phyloP scores from a whole-genome alignment of 129 eudicot species.

The Helichrysum umbraculigerum region DNA sequence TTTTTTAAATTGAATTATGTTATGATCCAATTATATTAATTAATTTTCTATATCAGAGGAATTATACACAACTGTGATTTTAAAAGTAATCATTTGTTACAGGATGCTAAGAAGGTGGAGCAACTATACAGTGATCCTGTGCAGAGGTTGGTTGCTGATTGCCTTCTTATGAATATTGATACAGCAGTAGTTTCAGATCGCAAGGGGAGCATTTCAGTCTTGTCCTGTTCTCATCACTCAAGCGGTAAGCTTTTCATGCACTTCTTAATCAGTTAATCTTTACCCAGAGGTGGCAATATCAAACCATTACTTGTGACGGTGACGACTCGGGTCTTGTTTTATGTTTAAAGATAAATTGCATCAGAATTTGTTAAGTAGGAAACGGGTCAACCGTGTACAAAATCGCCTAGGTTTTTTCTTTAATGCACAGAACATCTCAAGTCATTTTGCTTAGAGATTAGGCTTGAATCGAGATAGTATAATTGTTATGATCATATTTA shows the following conservation, averaged over 20 bases:
- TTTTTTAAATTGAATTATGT: not conserved
- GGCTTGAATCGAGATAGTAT: too few species aligned
- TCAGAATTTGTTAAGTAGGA: not conserved
- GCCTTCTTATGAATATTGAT: constrained; percentile 77
- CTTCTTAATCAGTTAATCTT: not conserved
- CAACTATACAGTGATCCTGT: constrained; percentile 88
- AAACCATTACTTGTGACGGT: not conserved
- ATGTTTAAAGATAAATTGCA: not conserved
- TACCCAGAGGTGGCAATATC: not conserved
- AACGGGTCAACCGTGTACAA: not conserved
- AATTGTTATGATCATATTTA: too few species aligned
- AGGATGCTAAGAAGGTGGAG: constrained; percentile 89
- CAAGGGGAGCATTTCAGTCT: constrained; percentile 74
- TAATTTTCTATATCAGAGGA: not conserved
- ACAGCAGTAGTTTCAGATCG: constrained; percentile 92
- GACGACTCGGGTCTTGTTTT: not conserved
- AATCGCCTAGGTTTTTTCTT: not conserved
- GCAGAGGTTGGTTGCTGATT: constrained; percentile 91
- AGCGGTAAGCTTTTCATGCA: constrained; percentile 46
- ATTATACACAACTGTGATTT: not conserved
- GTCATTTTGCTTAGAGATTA: too few species aligned
- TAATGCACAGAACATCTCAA: not conserved
- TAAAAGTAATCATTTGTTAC: constrained; percentile 11
- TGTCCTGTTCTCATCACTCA: constrained; percentile 64
- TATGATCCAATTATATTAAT: not conserved